Conservation (phyloP, 805 yeast genomes). For the Teunomyces kruisii region DNA sequence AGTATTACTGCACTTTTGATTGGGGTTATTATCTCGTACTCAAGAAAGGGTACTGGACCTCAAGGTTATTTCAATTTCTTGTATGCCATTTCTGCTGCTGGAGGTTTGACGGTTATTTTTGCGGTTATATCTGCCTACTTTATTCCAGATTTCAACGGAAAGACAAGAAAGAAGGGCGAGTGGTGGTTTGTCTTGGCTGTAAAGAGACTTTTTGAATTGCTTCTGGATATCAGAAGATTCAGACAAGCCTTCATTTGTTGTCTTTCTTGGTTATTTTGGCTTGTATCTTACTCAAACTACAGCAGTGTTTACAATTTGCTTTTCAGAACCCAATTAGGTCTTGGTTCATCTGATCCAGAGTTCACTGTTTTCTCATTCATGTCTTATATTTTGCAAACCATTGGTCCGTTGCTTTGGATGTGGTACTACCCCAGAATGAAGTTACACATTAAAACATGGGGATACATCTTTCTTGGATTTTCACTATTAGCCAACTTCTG, state of each 20-base stretch:
- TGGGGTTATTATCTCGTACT: slow-evolving; percentile 36
- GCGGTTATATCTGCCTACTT: slow-evolving; percentile 22
- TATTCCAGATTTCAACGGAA: slow-evolving; percentile 31
- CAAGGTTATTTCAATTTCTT: slow-evolving; percentile 33
- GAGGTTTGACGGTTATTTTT: slow-evolving; percentile 28
- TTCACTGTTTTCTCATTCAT: slow-evolving; percentile 39
- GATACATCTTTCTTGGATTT: slow-evolving; percentile 28
- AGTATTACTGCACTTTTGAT: slow-evolving; percentile 36
- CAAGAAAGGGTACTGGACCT: slow-evolving; percentile 19
- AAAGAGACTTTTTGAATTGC: slow-evolving; percentile 23
- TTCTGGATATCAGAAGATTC: slow-evolving; percentile 23
- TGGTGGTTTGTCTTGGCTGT: slow-evolving; percentile 21
- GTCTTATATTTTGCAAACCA: slow-evolving; percentile 30
- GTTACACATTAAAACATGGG: slow-evolving; percentile 34
- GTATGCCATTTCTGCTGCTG: slow-evolving; percentile 39
- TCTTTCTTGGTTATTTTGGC: slow-evolving; percentile 43
- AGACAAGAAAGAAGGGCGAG: slow-evolving; percentile 22
- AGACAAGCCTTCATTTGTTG: slow-evolving; percentile 36
- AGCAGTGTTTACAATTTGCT: slow-evolving; percentile 33
- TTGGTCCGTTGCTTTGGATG: slow-evolving; percentile 41
- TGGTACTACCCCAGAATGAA: slow-evolving; percentile 23
- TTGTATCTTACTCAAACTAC: slow-evolving; percentile 34
- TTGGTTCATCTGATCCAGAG: slow-evolving; percentile 39
- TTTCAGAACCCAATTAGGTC: slow-evolving; percentile 40
- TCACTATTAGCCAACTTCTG: slow-evolving; percentile 36